Evolutionary conservation across 805 yeast genomes (phyloP), one percentile per base, ranked within the genome.

Genomic region (Saccharomyces jurei): DNA sequence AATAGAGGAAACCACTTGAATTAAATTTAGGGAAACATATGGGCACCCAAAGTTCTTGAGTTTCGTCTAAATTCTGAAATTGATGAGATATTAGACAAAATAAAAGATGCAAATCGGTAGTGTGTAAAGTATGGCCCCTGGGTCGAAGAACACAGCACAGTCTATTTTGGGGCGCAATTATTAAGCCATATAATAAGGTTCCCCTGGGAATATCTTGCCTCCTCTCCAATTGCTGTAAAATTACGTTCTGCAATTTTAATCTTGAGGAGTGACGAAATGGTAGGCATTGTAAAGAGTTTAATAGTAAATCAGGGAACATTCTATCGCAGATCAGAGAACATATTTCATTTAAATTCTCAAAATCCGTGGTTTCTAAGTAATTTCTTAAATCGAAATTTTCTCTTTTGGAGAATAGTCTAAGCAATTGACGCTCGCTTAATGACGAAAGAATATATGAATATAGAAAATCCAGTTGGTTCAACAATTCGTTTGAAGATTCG

Each of bases 1-100:
- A 83, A 64, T 94, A 87, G 5, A 92, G 71, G 63, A 91, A 94
- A 9, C 99, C 99, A 58, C 83, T 83, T 1, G 89, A 73, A 65
- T 94, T 92, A 74, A 92, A 92, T 60, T 87, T 82, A 0, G 98
- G 96, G 67, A 92, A 76, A 69, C 99, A 92, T 0, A 92, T 76
- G 0, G 99, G 99, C 11, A 88, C 80, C 98, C 98, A 94, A 55
- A 89, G 81, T 64, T 91, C 97, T 60, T 87, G 87, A 54, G 75
- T 73, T 17, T 67, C 68, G 9, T 69, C 57, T 14, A 59, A 54
- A 25, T 60, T 59, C 29, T 70, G 63, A 9, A 70, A 67, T 65
- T 60, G 79, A 57, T 62, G 81, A 62, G 81, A 81, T 1, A 92
- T 80, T 71, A 89, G 80, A 17, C 86, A 80, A 56, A 89, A 82